These are phyloP conservation scores for Aristolochia contorta DNA, from an alignment of 164 flowering plant species.

Conservation along the genomic window DNA sequence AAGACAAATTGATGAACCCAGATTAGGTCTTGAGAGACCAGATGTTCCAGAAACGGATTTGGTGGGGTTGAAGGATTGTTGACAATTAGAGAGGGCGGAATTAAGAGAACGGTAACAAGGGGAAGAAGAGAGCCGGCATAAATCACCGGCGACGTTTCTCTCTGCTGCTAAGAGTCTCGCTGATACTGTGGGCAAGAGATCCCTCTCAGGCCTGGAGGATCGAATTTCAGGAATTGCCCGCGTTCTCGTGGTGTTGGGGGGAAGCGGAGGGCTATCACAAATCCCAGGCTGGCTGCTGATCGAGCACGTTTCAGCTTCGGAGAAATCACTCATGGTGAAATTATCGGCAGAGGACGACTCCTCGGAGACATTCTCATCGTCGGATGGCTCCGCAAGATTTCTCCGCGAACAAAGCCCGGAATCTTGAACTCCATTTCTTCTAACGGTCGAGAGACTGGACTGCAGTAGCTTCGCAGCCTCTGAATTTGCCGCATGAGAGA, in stretches of 20 bases:
- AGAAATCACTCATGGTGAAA: slow-evolving; percentile 6
- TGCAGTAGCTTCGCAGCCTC: slow-evolving; percentile 23
- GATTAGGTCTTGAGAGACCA: slow-evolving; percentile 8
- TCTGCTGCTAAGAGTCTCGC: slow-evolving; percentile 7
- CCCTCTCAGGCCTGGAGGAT: slow-evolving; percentile 23
- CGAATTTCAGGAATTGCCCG: slow-evolving; percentile 12
- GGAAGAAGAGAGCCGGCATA: slow-evolving; percentile 10
- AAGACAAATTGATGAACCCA: slow-evolving; percentile 9
- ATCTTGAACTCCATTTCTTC: slow-evolving; percentile 2
- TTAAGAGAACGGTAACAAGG: slow-evolving; percentile 21
- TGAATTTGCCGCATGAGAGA: slow-evolving; percentile 7
- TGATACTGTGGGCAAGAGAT: slow-evolving; percentile 15
- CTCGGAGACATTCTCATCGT: background rate
- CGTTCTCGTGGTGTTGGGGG: slow-evolving; percentile 2
- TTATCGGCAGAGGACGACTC: slow-evolving; percentile 5
- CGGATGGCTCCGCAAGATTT: background rate
- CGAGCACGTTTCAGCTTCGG: slow-evolving; percentile 7
- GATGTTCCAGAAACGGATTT: slow-evolving; percentile 14
- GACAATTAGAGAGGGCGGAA: slow-evolving; percentile 12
- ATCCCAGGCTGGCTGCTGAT: background rate
- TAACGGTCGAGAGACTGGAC: slow-evolving; percentile 4
- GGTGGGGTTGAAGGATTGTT: slow-evolving; percentile 11
- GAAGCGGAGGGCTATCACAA: slow-evolving; percentile 16
- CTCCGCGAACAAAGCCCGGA: background rate
- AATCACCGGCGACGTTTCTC: slow-evolving; percentile 6